Evolutionary conservation across 768 basidiomycete species (phyloP).

Genomic region (Rickenella mellea): DNA sequence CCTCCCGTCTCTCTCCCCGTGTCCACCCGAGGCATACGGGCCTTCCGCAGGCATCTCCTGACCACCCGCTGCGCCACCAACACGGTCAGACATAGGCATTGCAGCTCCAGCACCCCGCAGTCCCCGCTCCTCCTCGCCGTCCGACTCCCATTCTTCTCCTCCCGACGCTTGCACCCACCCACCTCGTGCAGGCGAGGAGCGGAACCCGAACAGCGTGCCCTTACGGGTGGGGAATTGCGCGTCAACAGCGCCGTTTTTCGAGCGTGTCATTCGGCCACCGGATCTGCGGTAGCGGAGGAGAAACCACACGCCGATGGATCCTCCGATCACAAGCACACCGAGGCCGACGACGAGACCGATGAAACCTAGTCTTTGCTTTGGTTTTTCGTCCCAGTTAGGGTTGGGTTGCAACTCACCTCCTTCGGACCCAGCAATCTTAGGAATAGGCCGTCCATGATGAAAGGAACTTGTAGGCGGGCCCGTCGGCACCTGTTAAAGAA

Average conservation of each 20-base stretch:
- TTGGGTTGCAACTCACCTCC: background rate
- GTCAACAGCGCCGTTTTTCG: slow-evolving; percentile 16
- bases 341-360: slow-evolving; percentile 51
- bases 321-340: slow-evolving; percentile 40
- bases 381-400: background rate
- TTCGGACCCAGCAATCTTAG: slow-evolving; percentile 1
- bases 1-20: no score
- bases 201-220: slow-evolving; percentile 19
- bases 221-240: slow-evolving; percentile 12
- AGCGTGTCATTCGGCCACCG: slow-evolving; percentile 21
- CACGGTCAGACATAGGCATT: no score
- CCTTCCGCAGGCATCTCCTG: no score
- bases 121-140: no score
- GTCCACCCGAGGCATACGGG: no score
- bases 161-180: slow-evolving; percentile 46
- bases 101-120: no score
- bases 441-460: background rate
- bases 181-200: slow-evolving; percentile 17
- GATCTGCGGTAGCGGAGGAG: slow-evolving; percentile 44
- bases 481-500: background rate
- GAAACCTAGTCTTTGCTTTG: slow-evolving; percentile 32
- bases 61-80: no score
- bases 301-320: slow-evolving; percentile 43
- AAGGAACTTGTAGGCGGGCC: background rate
- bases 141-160: no score